Conservation (phyloP, 2,329 filamentous ascomycete species). For the Cladosporium oxysporum region DNA sequence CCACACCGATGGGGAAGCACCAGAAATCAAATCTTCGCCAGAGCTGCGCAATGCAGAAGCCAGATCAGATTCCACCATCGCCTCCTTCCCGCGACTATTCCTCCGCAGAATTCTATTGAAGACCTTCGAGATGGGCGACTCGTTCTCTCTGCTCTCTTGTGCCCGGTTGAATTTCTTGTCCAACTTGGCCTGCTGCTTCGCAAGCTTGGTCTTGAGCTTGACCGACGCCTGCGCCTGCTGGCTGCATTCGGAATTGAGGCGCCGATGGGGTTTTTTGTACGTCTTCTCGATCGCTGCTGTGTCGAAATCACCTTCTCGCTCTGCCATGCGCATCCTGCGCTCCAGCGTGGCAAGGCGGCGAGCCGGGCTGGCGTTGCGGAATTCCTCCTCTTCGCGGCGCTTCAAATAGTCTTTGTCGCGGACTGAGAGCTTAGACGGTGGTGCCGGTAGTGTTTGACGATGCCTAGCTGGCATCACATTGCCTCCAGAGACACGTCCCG, state of each 20-base stretch:
- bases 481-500: neutral
- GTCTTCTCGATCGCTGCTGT: neutral
- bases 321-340: conserved; percentile 6
- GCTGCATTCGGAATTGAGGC: neutral
- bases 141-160: neutral
- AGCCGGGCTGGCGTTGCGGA: neutral
- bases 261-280: neutral
- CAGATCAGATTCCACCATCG: neutral
- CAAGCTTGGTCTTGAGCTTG: neutral
- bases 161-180: neutral
- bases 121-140: neutral
- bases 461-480: neutral
- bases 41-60: neutral
- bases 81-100: neutral
- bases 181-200: neutral
- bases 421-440: neutral
- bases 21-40: neutral
- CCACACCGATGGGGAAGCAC: neutral
- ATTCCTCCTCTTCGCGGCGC: neutral
- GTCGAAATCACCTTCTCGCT: conserved; percentile 3
- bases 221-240: neutral
- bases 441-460: neutral
- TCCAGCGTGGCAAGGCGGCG: neutral
- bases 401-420: neutral
- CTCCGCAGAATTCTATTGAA: neutral